Evolutionary conservation across 2,329 filamentous ascomycete species (phyloP), one percentile per base, ranked within the genome.

Genomic region (Phoma herbarum): DNA sequence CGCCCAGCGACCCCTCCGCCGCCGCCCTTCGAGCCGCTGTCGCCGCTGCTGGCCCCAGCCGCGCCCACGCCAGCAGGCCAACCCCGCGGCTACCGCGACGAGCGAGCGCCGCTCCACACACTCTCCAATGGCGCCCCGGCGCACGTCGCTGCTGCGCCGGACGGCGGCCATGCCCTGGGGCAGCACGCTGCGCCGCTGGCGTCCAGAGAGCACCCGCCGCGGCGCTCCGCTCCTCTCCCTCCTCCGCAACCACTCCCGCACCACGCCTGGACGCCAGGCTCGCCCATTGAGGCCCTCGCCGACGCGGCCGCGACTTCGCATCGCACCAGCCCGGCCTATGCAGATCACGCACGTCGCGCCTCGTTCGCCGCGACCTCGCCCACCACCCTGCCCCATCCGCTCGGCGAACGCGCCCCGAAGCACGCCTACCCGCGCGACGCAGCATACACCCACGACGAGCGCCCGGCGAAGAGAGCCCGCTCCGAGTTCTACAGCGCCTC

Each of bases 401-500:
- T 65, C 8, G 35, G 35, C 35, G 35, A 39, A 39, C 35, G 35
- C 35, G 35, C 35, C 35, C 35, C 35, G 35, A 39, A 39, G 56
- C 73, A 70, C 56, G 56, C 62, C 50, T 59, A 64, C 47, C 31
- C 60, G 2, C 23, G 51, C 31, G 63, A 64, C 48, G n/a, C 59
- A 12, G 28, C 52, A 29, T 59, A 64, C 57, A 37, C 57, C 2
- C 26, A 25, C 46, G 69, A 76, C 46, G 82, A 86, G 66, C 80
- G 84, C 45, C 85, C 86, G 4, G 75, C 84, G 20, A 89, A 89
- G 74, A 82, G 87, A 41, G 81, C 85, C 47, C 83, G 86, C 62
- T 88, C 86, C 42, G 86, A 88, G 66, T 79, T 84, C 64, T 76
- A 83, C 50, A 77, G 79, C 16, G 81, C 80, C 18, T 75, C 78